These are phyloP conservation scores for Schizothecium vesticola DNA, from an alignment of 495 filamentous ascomycete species.

Conservation along the genomic window DNA sequence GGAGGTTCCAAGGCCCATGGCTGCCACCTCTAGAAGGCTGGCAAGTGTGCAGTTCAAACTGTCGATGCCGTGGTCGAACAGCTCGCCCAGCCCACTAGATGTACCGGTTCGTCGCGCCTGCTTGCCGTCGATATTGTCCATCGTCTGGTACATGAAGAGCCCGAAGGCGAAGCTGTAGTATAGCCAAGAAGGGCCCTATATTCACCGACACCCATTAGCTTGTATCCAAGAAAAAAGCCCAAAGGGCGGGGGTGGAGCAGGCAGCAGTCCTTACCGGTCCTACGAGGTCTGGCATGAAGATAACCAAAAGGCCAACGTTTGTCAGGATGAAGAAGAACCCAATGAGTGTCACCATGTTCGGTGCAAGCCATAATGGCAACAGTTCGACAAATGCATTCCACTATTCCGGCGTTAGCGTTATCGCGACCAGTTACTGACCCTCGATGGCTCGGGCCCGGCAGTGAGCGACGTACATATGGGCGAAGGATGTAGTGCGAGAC, in stretches of 20 bases:
- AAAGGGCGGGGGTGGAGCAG: not conserved
- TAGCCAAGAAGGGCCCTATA: slow-evolving; percentile 80
- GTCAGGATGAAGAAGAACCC: slow-evolving; percentile 90
- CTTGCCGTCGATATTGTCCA: slow-evolving; percentile 98
- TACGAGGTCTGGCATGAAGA: slow-evolving; percentile 84
- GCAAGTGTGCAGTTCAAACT: slow-evolving; percentile 94
- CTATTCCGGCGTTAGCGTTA: slow-evolving; percentile 37
- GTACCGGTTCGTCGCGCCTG: slow-evolving; percentile 92
- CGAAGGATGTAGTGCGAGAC: slow-evolving; percentile 89
- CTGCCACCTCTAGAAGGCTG: slow-evolving; percentile 80
- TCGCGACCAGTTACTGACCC: not conserved
- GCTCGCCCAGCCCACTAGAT: slow-evolving; percentile 87
- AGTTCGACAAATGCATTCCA: slow-evolving; percentile 97
- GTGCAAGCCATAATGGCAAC: slow-evolving; percentile 90
- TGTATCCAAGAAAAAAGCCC: not conserved
- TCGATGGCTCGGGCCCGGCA: not conserved
- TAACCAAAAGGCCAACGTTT: slow-evolving; percentile 74
- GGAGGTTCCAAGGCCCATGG: slow-evolving; percentile 81
- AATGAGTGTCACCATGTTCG: slow-evolving; percentile 93
- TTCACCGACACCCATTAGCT: not conserved
- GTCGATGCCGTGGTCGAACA: slow-evolving; percentile 98
- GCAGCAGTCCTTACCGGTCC: slow-evolving; percentile 63
- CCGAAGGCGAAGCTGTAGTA: slow-evolving; percentile 94
- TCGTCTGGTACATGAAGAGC: slow-evolving; percentile 96
- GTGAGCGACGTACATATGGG: slow-evolving; percentile 70